Evolutionary conservation across 2,329 filamentous ascomycete genomes (phyloP).

Genomic region (Exophiala sideris): DNA sequence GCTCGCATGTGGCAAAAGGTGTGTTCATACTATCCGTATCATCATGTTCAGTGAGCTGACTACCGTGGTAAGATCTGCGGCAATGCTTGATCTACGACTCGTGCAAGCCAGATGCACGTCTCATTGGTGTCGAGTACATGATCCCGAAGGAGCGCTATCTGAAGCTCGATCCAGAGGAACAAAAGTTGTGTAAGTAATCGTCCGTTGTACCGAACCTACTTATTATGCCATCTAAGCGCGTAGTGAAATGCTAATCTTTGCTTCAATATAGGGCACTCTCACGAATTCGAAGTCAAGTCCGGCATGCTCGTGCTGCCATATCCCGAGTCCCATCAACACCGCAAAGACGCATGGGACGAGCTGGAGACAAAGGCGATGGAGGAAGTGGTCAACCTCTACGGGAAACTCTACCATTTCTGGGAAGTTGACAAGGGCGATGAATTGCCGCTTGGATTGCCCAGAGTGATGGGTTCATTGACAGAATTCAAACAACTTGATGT

Average conservation of each 20-base stretch:
- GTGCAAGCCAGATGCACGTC: constrained; percentile 60
- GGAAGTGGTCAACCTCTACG: constrained; percentile 69
- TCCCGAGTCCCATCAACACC: constrained; percentile 41
- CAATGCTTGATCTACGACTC: constrained; percentile 85
- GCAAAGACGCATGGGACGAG: constrained; percentile 64
- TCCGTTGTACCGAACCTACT: not conserved
- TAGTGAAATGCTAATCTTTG: too few species aligned
- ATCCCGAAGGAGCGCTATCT: constrained; percentile 67
- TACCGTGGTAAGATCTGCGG: constrained; percentile 59
- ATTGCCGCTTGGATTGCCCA: constrained; percentile 58
- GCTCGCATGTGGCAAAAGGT: constrained; percentile 68
- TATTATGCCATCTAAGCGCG: not conserved
- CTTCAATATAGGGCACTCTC: constrained; percentile 29
- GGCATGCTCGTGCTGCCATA: constrained; percentile 78
- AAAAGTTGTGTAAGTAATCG: constrained; percentile 37
- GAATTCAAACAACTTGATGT: constrained; percentile 30
- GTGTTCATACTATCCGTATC: not conserved
- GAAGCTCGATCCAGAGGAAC: constrained; percentile 63
- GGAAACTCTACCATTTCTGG: constrained; percentile 84
- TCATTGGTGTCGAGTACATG: constrained; percentile 85
- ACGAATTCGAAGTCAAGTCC: constrained; percentile 69
- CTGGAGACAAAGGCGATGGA: constrained; percentile 80
- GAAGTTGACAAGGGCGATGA: constrained; percentile 62
- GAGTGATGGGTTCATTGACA: constrained; percentile 62
- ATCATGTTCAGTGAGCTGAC: not conserved